A percentile compares a stretch with the other conserved stretches of the same genome.
phyloP scores from a whole-genome alignment of 1,284 basidiomycete genomes.

The Exobasidium rhododendri region DNA sequence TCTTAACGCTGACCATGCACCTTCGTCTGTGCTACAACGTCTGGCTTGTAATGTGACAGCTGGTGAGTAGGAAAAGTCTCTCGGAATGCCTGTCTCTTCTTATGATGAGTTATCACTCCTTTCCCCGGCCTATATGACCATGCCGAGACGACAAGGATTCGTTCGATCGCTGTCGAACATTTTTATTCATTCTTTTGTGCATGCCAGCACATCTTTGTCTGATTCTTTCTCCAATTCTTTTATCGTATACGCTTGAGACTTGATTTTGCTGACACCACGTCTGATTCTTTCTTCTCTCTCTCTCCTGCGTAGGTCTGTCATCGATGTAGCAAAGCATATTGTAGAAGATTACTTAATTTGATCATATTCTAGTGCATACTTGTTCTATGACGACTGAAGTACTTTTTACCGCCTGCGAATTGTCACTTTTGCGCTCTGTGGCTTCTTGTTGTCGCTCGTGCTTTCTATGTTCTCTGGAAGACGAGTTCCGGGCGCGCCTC shows the following conservation, averaged over 20 bases:
- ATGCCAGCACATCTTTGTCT: constrained; percentile 54
- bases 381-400: no score
- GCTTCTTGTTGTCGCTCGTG: no score
- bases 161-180: constrained; percentile 44
- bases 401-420: no score
- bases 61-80: neutral
- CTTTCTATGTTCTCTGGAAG: no score
- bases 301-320: no score
- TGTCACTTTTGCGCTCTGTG: no score
- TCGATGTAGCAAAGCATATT: no score
- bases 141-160: constrained; percentile 55
- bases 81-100: neutral
- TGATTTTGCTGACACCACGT: neutral
- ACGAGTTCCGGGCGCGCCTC: no score
- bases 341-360: no score
- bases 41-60: neutral
- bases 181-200: constrained; percentile 44
- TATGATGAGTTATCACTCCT: constrained; percentile 41
- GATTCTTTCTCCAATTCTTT: constrained; percentile 22
- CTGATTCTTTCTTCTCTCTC: no score
- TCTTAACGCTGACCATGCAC: no score
- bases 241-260: constrained; percentile 7
- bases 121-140: constrained; percentile 55
- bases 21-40: neutral
- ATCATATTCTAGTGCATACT: no score